Evolutionary conservation across 345 rosid genomes (phyloP), one percentile per base, ranked within the genome.

Genomic region (Populus ilicifolia): DNA sequence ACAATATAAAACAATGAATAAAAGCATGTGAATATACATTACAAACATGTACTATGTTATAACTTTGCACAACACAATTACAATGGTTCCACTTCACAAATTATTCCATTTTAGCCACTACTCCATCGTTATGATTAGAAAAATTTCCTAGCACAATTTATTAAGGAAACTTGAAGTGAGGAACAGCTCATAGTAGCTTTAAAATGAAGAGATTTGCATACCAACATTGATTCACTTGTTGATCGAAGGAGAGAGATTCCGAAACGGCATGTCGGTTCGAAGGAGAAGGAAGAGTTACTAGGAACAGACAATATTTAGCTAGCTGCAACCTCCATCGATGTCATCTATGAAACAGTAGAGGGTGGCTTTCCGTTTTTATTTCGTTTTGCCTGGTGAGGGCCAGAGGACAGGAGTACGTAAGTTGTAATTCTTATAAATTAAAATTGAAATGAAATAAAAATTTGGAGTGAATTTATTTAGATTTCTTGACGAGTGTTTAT

Each of bases 381-480:
- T 33, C 16, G n/a, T 50, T 50, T 23, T 0, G 23, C 8, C 35
- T 4, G n/a, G 75, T 11, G 52, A 35, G 6, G 33, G 33, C 21
- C 25, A 30, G 44, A 33, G 35, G 4, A 33, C 0, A 33, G 35
- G 35, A 52, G 3, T 48, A 50, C 63, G 69, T 18, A 33, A 71
- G 71, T 29, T 62, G 56, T 71, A 68, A 68, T 73, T 63, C 72
- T 70, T n/a, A 56, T 11, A 73, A 73, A 69, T 41, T 72, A 56
- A 70, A 79, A 33, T 33, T 43, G 70, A 68, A 79, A 79, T 70
- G 73, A 33, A 33, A 33, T 33, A 33, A 73, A 48, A 70, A 67
- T 66, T 46, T 6, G 39, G 41, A 30, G 44, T 14, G 33, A 23
- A 72, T 36, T 73, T 46, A 70, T n/a, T 23, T 66, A 12, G 5